Percentiles rank a stretch among this genome's conserved stretches.
These are phyloP conservation scores for Nadsonia commutata DNA, from an alignment of 1,139 yeast genomes.

Conservation along the genomic window DNA sequence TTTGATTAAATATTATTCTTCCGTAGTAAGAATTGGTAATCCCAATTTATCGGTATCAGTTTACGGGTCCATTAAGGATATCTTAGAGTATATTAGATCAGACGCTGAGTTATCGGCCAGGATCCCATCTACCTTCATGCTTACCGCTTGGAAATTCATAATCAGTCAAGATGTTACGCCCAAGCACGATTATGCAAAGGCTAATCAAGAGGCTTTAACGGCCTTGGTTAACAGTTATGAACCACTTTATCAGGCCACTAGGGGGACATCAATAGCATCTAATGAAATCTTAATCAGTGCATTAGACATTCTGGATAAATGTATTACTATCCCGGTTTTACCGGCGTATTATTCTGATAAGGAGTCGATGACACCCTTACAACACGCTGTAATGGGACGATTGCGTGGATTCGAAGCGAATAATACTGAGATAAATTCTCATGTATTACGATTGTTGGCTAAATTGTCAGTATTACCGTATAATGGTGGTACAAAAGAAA, in stretches of 20 bases:
- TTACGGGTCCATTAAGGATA: conserved; percentile 36
- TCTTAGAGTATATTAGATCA: conserved; percentile 13
- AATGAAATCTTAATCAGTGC: conserved; percentile 10
- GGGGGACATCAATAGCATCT: conserved; percentile 7
- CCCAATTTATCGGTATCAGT: conserved; percentile 36
- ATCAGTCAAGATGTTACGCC: conserved; percentile 28
- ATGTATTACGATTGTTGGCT: conserved; percentile 11
- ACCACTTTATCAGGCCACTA: conserved; percentile 13
- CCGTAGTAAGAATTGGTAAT: conserved; percentile 28
- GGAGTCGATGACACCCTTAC: conserved; percentile 22
- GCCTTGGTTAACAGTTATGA: conserved; percentile 17
- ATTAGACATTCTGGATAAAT: conserved; percentile 12
- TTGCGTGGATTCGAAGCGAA: conserved; percentile 12
- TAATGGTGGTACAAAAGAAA: conserved; percentile 19
- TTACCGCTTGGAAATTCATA: conserved; percentile 51
- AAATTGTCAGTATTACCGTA: conserved; percentile 16
- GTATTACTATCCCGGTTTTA: conserved; percentile 16
- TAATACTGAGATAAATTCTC: conserved; percentile 8
- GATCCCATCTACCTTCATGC: conserved; percentile 26
- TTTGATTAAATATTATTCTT: conserved; percentile 34
- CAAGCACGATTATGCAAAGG: conserved; percentile 15
- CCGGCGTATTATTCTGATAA: conserved; percentile 21
- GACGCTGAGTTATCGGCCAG: conserved; percentile 4
- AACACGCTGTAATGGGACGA: conserved; percentile 17
- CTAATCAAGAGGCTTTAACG: conserved; percentile 17